A percentile compares a stretch with the other conserved stretches of the same genome.
Evolutionary conservation across 208 protist species (phyloP).

Genomic region (Trypanosoma congolense): DNA sequence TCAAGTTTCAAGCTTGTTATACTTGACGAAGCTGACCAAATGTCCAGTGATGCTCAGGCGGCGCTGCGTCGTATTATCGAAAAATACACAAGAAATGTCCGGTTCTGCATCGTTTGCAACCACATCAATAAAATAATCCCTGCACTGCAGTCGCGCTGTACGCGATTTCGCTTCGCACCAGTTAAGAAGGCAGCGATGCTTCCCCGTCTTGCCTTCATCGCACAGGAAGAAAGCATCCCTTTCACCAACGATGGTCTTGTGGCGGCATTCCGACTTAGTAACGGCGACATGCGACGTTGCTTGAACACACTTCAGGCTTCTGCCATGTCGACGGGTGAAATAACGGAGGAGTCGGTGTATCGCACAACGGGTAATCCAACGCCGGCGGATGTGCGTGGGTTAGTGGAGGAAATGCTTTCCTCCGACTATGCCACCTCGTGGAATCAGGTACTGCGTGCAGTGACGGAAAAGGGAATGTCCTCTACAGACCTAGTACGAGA

Average conservation of each 20-base stretch:
- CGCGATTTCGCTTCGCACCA: conserved; percentile 97
- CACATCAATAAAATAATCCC: conserved; percentile 96
- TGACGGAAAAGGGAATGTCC: conserved; percentile 61
- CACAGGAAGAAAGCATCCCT: conserved; percentile 72
- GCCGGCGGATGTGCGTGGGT: conserved; percentile 57
- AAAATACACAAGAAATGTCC: conserved; percentile 95
- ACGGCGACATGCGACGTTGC: conserved; percentile 96
- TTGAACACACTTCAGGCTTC: conserved; percentile 97
- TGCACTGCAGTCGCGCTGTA: conserved; percentile 96
- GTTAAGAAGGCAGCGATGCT: conserved; percentile 85
- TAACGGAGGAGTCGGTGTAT: conserved; percentile 80
- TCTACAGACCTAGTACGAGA: conserved; percentile 69
- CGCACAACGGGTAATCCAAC: conserved; percentile 82
- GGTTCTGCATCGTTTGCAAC: conserved; percentile 99
- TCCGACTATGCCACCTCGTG: conserved; percentile 58
- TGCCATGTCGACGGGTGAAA: conserved; percentile 56
- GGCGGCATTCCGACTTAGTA: conserved; percentile 90
- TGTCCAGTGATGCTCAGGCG: conserved; percentile 97
- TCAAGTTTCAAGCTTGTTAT: conserved; percentile 96
- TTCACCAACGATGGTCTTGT: conserved; percentile 82
- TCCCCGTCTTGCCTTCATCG: conserved; percentile 80
- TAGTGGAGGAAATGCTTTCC: conserved; percentile 71
- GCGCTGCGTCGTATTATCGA: conserved; percentile 98
- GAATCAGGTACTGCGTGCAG: conserved; percentile 38
- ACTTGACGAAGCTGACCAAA: conserved; percentile 99